Base-by-base conservation (phyloP, 2,329 filamentous ascomycete species). In the Calonectria hawksworthii region DNA sequence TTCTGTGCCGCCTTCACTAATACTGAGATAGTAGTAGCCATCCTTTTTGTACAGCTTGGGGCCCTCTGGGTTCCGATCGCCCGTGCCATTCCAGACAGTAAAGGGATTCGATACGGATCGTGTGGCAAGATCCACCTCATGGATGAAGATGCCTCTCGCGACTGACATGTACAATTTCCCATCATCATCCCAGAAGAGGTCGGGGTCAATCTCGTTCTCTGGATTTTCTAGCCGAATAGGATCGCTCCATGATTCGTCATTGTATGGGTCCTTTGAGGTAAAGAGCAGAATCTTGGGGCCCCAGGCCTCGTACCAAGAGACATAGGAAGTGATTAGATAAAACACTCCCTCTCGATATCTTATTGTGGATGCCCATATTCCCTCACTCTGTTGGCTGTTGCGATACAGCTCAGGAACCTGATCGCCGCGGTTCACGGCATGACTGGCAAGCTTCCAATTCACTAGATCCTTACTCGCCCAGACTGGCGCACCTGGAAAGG, bases 401-500 rank as follows among this genome's bases (percentile, higher is more conserved):
- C 44, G 47, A 21, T 36, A 41, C 16, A 68, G 65, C 30, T 68
- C 65, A 21, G 47, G 47, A 4, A 68, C 44, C 18, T 68, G 65
- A 1, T 54, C 65, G 23, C 2, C 30, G 38, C 50, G 65, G 10
- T 38, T 54, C 7, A 68, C n/a, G 16, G 50, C 65, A 16, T 68
- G 34, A 13, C 65, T 68, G 3, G 65, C 65, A 13, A 68, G 65
- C 8, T 34, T 68, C 65, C 65, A 68, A 14, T 68, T 52, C 7
- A 41, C 23, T 1, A 70, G 32, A 30, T 70, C 68, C 26, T 63
- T 70, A 16, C 86, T 89, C 8, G 88, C 87, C 78, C 90, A 86
- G 36, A 91, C 86, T 0, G 89, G 89, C 2, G 90, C 82, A 1
- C 89, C 89, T 0, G 89, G 89, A 75, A 90, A 90, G 5, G 84